Percentiles rank a stretch among this genome's conserved stretches.
Conservation (phyloP, 2,329 filamentous ascomycete genomes). For the Colletotrichum neosansevieriae region DNA sequence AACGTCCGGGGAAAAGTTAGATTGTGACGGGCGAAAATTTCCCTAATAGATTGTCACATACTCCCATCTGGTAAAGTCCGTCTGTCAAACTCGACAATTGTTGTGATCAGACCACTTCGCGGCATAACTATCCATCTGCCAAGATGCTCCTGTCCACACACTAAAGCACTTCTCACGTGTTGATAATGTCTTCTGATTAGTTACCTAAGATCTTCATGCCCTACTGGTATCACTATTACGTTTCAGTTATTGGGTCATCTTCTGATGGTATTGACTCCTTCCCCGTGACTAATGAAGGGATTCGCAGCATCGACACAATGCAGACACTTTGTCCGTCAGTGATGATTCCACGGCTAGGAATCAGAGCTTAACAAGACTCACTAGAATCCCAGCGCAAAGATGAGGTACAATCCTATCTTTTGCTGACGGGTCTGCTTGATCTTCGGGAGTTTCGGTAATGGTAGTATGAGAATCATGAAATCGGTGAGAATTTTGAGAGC, state of each 20-base stretch:
- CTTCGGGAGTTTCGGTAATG: constrained; percentile 43
- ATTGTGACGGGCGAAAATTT: neutral
- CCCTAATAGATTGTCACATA: neutral
- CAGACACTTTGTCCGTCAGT: constrained; percentile 41
- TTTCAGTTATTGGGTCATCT: neutral
- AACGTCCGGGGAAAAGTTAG: neutral
- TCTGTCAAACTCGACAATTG: too few relatives aligned
- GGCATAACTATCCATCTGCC: too few relatives aligned
- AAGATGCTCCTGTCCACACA: too few relatives aligned
- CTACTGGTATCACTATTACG: neutral
- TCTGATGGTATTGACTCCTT: neutral
- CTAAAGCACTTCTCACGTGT: too few relatives aligned
- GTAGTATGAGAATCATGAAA: constrained; percentile 45
- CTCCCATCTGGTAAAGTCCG: neutral
- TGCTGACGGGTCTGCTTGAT: constrained; percentile 42
- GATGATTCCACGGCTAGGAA: too few relatives aligned
- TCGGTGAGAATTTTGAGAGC: constrained; percentile 44
- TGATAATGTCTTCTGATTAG: too few relatives aligned
- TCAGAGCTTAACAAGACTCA: neutral
- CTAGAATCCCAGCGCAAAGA: constrained; percentile 47
- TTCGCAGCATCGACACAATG: constrained; percentile 44
- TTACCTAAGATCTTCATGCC: too few relatives aligned
- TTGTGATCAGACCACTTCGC: too few relatives aligned
- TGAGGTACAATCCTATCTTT: constrained; percentile 42
- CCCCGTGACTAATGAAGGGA: constrained; percentile 41